These are phyloP conservation scores for Penicillium capsulatum DNA, from an alignment of 2,329 filamentous ascomycete species.

Conservation along the genomic window DNA sequence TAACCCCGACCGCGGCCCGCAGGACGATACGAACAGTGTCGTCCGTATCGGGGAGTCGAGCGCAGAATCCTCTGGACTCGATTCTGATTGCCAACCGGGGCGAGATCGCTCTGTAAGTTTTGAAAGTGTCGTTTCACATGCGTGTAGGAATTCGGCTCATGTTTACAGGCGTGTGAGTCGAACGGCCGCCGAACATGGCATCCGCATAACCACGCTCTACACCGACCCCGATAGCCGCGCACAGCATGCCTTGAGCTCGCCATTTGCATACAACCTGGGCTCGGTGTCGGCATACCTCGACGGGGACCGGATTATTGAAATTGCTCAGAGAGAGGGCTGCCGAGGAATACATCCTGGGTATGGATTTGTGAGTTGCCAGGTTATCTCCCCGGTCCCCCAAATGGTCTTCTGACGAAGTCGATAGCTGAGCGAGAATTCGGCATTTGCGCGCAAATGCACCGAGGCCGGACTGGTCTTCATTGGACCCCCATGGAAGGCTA, in stretches of 20 bases:
- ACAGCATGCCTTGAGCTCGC: slow-evolving; percentile 82
- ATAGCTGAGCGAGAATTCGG: slow-evolving; percentile 80
- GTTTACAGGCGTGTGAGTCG: slow-evolving; percentile 66
- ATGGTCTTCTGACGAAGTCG: background rate
- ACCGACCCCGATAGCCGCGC: slow-evolving; percentile 83
- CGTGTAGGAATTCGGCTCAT: slow-evolving; percentile 11
- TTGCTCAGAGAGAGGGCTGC: slow-evolving; percentile 81
- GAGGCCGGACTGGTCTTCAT: slow-evolving; percentile 92
- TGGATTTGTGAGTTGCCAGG: slow-evolving; percentile 66
- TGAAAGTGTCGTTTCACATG: background rate
- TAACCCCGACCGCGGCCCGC: slow-evolving; percentile 29
- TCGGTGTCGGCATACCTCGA: slow-evolving; percentile 84
- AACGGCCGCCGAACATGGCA: slow-evolving; percentile 82
- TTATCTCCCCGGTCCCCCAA: background rate
- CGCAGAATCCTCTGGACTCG: slow-evolving; percentile 55
- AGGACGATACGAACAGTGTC: slow-evolving; percentile 30
- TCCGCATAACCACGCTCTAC: slow-evolving; percentile 89
- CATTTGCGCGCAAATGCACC: slow-evolving; percentile 81
- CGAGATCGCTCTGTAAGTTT: slow-evolving; percentile 74
- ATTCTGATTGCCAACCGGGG: slow-evolving; percentile 95
- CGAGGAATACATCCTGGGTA: slow-evolving; percentile 94
- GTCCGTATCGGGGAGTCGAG: slow-evolving; percentile 22
- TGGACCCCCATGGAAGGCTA: slow-evolving; percentile 75
- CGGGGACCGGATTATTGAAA: slow-evolving; percentile 82
- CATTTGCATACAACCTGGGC: slow-evolving; percentile 78